Evolutionary conservation across 202 grass and related monocot genomes (phyloP).

Genomic region (Bolboschoenoplectus hybrid): DNA sequence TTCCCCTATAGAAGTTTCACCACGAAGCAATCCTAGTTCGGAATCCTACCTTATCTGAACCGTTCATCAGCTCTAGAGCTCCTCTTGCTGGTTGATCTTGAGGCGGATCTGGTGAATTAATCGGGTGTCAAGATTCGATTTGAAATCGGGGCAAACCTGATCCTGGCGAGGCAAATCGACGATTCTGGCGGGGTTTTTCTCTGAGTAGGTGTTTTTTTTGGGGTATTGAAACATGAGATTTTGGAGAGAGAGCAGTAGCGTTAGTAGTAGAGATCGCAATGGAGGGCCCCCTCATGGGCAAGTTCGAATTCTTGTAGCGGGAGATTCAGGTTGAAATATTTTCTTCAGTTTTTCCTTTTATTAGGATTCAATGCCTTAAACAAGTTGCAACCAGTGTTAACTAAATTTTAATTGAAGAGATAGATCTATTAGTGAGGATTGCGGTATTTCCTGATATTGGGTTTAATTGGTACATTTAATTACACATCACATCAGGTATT

Average conservation of each 20-base stretch:
- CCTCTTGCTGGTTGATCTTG: background rate
- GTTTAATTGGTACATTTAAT: background rate
- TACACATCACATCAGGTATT: background rate
- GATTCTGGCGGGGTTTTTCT: background rate
- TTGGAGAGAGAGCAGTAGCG: slow-evolving; percentile 47
- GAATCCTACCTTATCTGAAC: background rate
- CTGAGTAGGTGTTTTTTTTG: background rate
- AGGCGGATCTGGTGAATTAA: slow-evolving; percentile 15
- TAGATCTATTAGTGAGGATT: background rate
- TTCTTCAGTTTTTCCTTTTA: slow-evolving; percentile 4
- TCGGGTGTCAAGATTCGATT: background rate
- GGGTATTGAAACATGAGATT: slow-evolving; percentile 39
- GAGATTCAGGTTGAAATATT: slow-evolving; percentile 74
- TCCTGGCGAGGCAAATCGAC: background rate
- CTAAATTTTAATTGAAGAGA: background rate
- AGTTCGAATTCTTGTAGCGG: slow-evolving; percentile 87
- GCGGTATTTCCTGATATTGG: background rate
- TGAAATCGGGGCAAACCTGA: background rate
- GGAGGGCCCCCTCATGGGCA: slow-evolving; percentile 78
- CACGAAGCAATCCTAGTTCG: background rate
- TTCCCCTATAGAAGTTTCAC: background rate
- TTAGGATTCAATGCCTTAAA: background rate
- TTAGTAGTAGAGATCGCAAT: slow-evolving; percentile 47
- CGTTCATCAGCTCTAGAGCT: background rate
- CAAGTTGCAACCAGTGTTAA: background rate